A percentile compares a stretch with the other conserved stretches of the same genome.
Conservation (phyloP, 2,329 filamentous ascomycete genomes). For the Pyrenophora seminiperda region DNA sequence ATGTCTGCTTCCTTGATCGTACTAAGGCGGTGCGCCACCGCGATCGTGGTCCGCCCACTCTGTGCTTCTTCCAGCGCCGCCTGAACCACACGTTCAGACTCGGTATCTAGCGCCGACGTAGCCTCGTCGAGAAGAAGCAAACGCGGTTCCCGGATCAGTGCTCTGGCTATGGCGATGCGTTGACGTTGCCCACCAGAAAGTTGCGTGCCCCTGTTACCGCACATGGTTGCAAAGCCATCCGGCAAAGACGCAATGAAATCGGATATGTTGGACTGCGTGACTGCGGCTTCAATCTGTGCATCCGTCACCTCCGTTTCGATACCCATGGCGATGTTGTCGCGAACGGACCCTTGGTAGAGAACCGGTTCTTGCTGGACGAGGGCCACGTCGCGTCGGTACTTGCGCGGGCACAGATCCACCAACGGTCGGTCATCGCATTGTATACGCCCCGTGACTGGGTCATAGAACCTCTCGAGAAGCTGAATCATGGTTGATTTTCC, state of each 20-base stretch:
- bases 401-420: conserved; percentile 72
- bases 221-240: conserved; percentile 60
- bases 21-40: conserved; percentile 87
- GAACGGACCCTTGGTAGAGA: conserved; percentile 88
- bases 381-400: conserved; percentile 82
- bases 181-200: conserved; percentile 84
- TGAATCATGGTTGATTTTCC: conserved; percentile 94
- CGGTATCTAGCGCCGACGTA: conserved; percentile 44
- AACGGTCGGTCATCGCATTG: conserved; percentile 82
- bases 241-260: conserved; percentile 44
- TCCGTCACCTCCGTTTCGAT: conserved; percentile 71
- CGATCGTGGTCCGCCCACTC: conserved; percentile 87
- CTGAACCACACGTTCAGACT: conserved; percentile 74
- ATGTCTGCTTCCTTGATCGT: conserved; percentile 94
- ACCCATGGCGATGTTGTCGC: conserved; percentile 81
- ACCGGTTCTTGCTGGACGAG: conserved; percentile 95
- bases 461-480: conserved; percentile 91
- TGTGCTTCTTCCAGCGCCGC: conserved; percentile 80
- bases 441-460: conserved; percentile 78
- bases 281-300: conserved; percentile 73
- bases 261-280: conserved; percentile 63
- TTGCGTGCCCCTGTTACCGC: conserved; percentile 43
- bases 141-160: conserved; percentile 87
- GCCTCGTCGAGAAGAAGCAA: conserved; percentile 62
- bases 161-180: conserved; percentile 89